Base-by-base conservation (phyloP, 208 protist species). In the Crithidia thermophila region DNA sequence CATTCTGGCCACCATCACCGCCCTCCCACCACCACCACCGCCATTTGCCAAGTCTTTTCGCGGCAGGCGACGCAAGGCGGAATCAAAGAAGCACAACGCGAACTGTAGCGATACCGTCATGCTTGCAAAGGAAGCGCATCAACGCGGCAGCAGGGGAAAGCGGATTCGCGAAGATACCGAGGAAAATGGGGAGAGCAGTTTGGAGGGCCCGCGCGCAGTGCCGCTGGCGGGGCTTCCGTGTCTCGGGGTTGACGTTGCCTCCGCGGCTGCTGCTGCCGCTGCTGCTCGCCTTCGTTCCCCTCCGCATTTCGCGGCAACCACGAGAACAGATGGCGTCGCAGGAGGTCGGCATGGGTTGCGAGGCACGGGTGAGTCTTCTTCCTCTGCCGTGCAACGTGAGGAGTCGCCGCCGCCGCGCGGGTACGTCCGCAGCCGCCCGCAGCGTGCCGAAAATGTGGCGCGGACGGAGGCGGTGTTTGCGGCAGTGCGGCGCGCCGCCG, bases 1-100 rank as follows among this genome's bases (percentile, higher is more conserved):
- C 27, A 75, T 75, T 36, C 51, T 75, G 4, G 68, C 68, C 23
- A 68, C 68, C 0, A 75, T 75, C 45, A 58, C 59, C 11, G 52
- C 68, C n/a, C 36, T 75, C 21, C 60, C 60, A 1, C 60, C 63
- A 10, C 51, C 49, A 4, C 51, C 28, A 10, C 45, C 28, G 20
- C 23, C 31, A 23, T 14, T 27, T 23, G 4, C 49, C 34, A 36
- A 21, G 21, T 30, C 30, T 49, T 14, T 25, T 11, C 1, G 58
- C 4, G n/a, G 39, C 37, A 23, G 7, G 39, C 57, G 42, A 23
- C 18, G 14, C 30, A 25, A 27, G 20, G 27, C 31, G 9, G 23
- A 37, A 3, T 18, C 23, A 7, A 30, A 20, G 10, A 50, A 36
- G 30, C 21, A 49, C 1, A 16, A 10, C 5, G 25, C 2, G 7